These are phyloP conservation scores for Coprinellus aureogranulatus DNA, from an alignment of 768 basidiomycete species.

Conservation along the genomic window DNA sequence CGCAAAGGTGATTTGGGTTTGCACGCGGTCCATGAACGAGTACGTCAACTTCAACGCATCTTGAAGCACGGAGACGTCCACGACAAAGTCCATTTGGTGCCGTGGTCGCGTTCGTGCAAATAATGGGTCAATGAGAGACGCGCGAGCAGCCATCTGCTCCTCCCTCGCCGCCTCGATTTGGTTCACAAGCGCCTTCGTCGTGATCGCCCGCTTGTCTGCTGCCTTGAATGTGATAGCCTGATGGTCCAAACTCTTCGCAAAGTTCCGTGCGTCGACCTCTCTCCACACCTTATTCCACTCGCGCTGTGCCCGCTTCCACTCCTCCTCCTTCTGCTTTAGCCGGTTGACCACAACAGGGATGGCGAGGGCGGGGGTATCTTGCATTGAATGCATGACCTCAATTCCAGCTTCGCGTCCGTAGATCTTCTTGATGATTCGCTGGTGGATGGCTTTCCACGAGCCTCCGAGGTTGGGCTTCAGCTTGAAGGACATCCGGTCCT, in stretches of 20 bases:
- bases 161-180: slow-evolving; percentile 85
- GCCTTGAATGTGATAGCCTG: slow-evolving; percentile 89
- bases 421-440: slow-evolving; percentile 94
- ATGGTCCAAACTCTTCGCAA: slow-evolving; percentile 89
- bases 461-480: slow-evolving; percentile 88
- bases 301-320: slow-evolving; percentile 95
- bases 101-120: slow-evolving; percentile 62
- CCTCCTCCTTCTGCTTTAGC: slow-evolving; percentile 94
- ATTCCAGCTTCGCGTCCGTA: slow-evolving; percentile 84
- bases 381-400: slow-evolving; percentile 83
- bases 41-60: slow-evolving; percentile 87
- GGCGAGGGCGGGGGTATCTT: slow-evolving; percentile 85
- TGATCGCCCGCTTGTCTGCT: slow-evolving; percentile 82
- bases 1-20: slow-evolving; percentile 62
- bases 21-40: slow-evolving; percentile 87
- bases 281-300: slow-evolving; percentile 99
- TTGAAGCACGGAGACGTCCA: slow-evolving; percentile 75
- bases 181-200: slow-evolving; percentile 70
- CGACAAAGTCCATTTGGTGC: slow-evolving; percentile 76
- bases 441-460: slow-evolving; percentile 84
- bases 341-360: slow-evolving; percentile 87
- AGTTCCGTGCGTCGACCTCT: slow-evolving; percentile 93
- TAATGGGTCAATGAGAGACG: slow-evolving; percentile 54
- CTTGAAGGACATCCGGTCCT: slow-evolving; percentile 80
- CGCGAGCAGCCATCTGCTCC: slow-evolving; percentile 75